Base-by-base conservation (phyloP, 305 asterid species). In the Fraxinus sp. region DNA sequence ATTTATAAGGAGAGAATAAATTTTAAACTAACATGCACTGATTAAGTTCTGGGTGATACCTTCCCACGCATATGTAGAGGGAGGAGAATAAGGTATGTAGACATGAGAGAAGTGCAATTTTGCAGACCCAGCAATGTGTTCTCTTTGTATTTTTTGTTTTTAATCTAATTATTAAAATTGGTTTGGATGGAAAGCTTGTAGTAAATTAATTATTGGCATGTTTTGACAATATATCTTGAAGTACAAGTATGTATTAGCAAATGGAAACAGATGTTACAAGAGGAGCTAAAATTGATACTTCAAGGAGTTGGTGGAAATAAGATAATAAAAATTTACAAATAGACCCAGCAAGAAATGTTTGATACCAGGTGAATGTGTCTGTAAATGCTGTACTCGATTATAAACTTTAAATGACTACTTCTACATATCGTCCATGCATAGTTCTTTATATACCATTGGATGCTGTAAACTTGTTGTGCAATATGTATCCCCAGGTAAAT, bases 31-130 rank as follows among this genome's bases (percentile, higher is more conserved):
- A 55, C 64, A 16, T 55, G 64, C 64, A 55, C 64, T 24, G 2
- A 64, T 64, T 26, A 10, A 70, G 78, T 74, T 78, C 78, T 73
- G 71, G 66, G 62, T 64, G 73, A 39, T 80, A 81, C 84, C 24
- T 35, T 9, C 33, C 11, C 66, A 35, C 81, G 11, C 79, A 57
- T 55, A 30, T 77, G 66, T 86, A 6, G 74, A 11, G n/a, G 36
- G 44, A 37, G 73, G 59, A 80, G 72, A 74, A 28, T 74, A 78
- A 24, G 78, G 80, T 36, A n/a, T 72, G 30, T 72, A 78, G 59
- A 8, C 78, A 64, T 49, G 82, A 75, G 82, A 75, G 20, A 30
- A 9, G 81, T 57, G 24, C 57, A 78, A 7, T 64, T 64, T 24
- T 64, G 73, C 73, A 22, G n/a, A 64, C 30, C 33, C 79, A 64